These are phyloP conservation scores for Lactarius indigo DNA, from an alignment of 768 basidiomycete species.

Conservation along the genomic window DNA sequence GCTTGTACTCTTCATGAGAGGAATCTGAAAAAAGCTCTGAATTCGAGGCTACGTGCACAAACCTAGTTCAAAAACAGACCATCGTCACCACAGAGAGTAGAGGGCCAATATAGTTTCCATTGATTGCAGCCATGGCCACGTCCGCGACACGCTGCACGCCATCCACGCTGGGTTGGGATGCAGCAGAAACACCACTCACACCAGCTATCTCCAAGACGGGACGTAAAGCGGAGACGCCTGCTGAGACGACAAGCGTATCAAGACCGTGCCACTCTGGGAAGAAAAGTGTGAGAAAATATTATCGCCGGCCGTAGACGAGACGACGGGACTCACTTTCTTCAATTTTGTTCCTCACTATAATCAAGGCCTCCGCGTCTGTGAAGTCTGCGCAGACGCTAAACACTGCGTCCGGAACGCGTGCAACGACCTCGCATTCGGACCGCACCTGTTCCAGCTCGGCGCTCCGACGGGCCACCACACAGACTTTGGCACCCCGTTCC, in stretches of 20 bases:
- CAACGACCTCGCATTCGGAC: conserved; percentile 48
- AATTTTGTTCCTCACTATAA: conserved; percentile 50
- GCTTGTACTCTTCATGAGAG: conserved; percentile 64
- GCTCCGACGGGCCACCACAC: conserved; percentile 66
- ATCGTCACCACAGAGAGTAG: conserved; percentile 67
- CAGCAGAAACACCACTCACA: conserved; percentile 37
- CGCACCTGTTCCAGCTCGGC: conserved; percentile 54
- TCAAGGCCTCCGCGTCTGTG: conserved; percentile 61
- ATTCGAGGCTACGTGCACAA: not conserved
- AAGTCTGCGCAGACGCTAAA: conserved; percentile 62
- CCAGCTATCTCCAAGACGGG: conserved; percentile 73
- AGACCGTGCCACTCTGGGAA: conserved; percentile 71
- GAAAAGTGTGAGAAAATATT: not conserved
- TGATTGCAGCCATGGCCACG: conserved; percentile 52
- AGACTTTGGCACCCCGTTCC: conserved; percentile 67
- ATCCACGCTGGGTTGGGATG: conserved; percentile 41
- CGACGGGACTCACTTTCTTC: conserved; percentile 48
- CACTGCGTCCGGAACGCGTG: conserved; percentile 31
- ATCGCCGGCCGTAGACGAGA: not conserved
- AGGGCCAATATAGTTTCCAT: conserved; percentile 68
- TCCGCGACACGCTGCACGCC: conserved; percentile 59
- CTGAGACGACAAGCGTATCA: conserved; percentile 78
- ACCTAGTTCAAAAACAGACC: conserved; percentile 39
- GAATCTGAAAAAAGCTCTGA: conserved; percentile 50
- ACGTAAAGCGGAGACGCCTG: conserved; percentile 79